Evolutionary conservation across 441 rosid species (phyloP), one percentile per base, ranked within the genome.

Genomic region (Hura crepitans): DNA sequence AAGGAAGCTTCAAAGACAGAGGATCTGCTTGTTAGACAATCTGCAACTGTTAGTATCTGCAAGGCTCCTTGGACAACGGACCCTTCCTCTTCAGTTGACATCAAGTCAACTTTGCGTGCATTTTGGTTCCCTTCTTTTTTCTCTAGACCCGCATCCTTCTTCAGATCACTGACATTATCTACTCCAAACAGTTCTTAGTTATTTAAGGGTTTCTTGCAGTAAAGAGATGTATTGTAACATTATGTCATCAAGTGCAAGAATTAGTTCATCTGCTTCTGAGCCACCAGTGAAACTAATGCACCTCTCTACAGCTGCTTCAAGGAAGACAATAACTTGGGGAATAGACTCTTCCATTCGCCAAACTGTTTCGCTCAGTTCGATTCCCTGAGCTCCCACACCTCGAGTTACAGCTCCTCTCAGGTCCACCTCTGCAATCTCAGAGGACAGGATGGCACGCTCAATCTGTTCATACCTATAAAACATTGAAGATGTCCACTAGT

Each of bases 261-360:
- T 85, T 74, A 95, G 82, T 74, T 95, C 99, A 66, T 92, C 97
- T 57, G 96, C 96, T 83, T 95, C 99, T 14, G 99, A 92, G 62
- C 99, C 99, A 35, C 98, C 98, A 50, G 99, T 90, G 75, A 95
- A 87, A 82, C 84, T 85, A 45, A 95, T 81, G 82, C 98, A 95
- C 83, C 98, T 87, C 76, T 95, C 98, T 31, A 92, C 90, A 25
- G 99, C 95, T 47, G 93, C 96, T 84, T 95, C 99, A 58, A 95
- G 88, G 84, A 91, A 92, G 72, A 92, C 80, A 56, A 95, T 89
- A 74, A 95, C 89, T 81, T 88, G 98, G 70, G 99, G 96, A 77
- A 91, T 85, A 66, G 99, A 92, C 75, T 95, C 99, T 85, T 95
- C 99, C 99, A 95, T 95, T 76, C 99, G 86, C 71, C 98, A 81